A percentile compares a stretch with the other conserved stretches of the same genome.
Conservation (phyloP, 1,139 yeast species). For the Sugiyamaella paludigena region DNA sequence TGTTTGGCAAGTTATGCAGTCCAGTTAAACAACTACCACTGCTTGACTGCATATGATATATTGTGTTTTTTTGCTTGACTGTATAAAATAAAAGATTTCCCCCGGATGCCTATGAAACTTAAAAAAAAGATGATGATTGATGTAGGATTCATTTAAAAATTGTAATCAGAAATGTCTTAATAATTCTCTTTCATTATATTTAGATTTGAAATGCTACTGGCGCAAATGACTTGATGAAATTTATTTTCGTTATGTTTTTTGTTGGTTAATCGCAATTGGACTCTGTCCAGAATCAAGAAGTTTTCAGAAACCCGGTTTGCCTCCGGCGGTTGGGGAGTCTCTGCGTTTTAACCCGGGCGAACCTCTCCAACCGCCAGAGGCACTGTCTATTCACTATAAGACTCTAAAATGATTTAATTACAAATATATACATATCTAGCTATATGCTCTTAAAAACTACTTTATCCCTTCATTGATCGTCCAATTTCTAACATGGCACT, state of each 20-base stretch:
- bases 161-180: too few species aligned
- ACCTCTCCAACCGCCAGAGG: conserved; percentile 3
- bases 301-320: not conserved
- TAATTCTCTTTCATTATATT: too few species aligned
- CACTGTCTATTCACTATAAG: too few species aligned
- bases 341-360: not conserved
- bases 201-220: too few species aligned
- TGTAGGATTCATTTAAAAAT: too few species aligned
- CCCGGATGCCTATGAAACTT: too few species aligned
- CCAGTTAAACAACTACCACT: conserved; percentile 44
- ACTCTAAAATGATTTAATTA: not conserved
- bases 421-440: not conserved
- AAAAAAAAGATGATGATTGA: too few species aligned
- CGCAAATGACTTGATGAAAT: too few species aligned
- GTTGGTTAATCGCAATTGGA: not conserved
- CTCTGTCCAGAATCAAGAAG: conserved; percentile 1
- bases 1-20: conserved; percentile 99
- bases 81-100: conserved; percentile 11
- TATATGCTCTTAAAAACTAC: too few species aligned
- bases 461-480: conserved; percentile 2
- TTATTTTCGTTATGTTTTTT: too few species aligned
- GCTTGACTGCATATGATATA: conserved; percentile 10
- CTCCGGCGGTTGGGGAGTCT: not conserved
- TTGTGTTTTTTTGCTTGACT: conserved; percentile 10
- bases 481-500: conserved; percentile 73